Percentiles rank a stretch among this genome's conserved stretches.
Evolutionary conservation across 768 basidiomycete genomes (phyloP).

Genomic region (Termitomyces titanicus): DNA sequence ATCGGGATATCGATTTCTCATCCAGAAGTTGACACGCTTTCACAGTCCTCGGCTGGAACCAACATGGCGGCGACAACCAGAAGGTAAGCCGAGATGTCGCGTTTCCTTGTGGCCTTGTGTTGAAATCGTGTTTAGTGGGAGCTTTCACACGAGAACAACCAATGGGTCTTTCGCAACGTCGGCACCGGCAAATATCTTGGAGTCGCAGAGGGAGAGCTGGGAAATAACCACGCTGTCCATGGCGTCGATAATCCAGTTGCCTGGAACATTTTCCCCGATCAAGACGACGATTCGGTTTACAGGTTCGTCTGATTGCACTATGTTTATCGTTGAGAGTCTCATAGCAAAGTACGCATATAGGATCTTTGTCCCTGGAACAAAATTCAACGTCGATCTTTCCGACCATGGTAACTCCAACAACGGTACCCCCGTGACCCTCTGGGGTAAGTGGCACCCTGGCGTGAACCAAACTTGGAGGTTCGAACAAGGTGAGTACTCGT

Average conservation of each 20-base stretch:
- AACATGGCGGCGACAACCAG: constrained; percentile 41
- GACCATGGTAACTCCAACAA: constrained; percentile 37
- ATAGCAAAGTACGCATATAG: constrained; percentile 21
- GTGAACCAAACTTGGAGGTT: constrained; percentile 42
- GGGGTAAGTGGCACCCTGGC: constrained; percentile 34
- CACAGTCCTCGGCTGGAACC: constrained; percentile 38
- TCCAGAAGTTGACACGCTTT: not conserved
- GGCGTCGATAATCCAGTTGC: constrained; percentile 11
- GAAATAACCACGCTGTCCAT: constrained; percentile 8
- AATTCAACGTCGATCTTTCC: constrained; percentile 34
- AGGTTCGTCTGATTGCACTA: constrained; percentile 12
- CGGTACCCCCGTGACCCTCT: constrained; percentile 38
- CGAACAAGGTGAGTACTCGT: constrained; percentile 5
- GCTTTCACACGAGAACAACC: constrained; percentile 7
- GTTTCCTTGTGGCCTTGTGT: not conserved
- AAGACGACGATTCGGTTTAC: constrained; percentile 7
- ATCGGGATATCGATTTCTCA: not conserved
- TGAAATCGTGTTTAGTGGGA: constrained; percentile 15
- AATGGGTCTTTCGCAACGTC: constrained; percentile 19
- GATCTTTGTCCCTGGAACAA: constrained; percentile 27
- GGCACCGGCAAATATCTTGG: constrained; percentile 16
- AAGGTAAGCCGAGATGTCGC: constrained; percentile 22
- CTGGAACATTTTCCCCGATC: constrained; percentile 22
- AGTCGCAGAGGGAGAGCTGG: not conserved
- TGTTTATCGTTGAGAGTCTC: not conserved